A percentile compares a stretch with the other conserved stretches of the same genome.
Conservation (phyloP, 1,139 yeast species). For the Pichia sp. region DNA sequence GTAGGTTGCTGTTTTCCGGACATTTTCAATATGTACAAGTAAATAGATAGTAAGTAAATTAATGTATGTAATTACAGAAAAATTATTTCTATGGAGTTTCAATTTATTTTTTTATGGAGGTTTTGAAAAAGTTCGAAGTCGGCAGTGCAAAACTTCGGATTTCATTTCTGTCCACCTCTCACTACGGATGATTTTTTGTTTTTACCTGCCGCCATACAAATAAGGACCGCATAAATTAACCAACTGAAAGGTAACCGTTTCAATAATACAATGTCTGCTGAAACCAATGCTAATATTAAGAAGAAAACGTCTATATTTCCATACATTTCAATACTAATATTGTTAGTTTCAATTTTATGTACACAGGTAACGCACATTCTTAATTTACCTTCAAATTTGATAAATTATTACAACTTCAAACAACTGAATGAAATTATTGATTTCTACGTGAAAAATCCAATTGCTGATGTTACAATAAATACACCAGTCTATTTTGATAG, state of each 20-base stretch:
- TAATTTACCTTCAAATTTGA: constrained; percentile 1
- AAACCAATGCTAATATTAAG: background rate
- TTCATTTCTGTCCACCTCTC: too few species aligned
- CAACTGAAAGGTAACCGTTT: too few species aligned
- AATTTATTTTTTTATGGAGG: too few species aligned
- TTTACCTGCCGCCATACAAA: too few species aligned
- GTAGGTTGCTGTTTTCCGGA: constrained; percentile 27
- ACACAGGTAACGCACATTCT: background rate
- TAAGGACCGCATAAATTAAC: too few species aligned
- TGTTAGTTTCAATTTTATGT: background rate
- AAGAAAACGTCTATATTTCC: background rate
- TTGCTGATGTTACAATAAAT: constrained; percentile 23
- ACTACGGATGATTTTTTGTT: too few species aligned
- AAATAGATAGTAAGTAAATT: too few species aligned
- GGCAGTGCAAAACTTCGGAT: background rate
- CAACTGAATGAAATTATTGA: constrained; percentile 14
- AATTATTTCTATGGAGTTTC: too few species aligned
- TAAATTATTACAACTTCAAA: constrained; percentile 8
- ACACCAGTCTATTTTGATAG: constrained; percentile 32
- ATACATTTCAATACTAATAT: background rate
- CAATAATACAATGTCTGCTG: background rate
- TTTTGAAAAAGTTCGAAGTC: background rate
- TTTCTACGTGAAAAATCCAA: constrained; percentile 24
- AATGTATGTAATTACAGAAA: too few species aligned
- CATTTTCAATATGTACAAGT: constrained; percentile 17